Conservation (phyloP, 805 yeast genomes). For the Lipomyces oligophaga region DNA sequence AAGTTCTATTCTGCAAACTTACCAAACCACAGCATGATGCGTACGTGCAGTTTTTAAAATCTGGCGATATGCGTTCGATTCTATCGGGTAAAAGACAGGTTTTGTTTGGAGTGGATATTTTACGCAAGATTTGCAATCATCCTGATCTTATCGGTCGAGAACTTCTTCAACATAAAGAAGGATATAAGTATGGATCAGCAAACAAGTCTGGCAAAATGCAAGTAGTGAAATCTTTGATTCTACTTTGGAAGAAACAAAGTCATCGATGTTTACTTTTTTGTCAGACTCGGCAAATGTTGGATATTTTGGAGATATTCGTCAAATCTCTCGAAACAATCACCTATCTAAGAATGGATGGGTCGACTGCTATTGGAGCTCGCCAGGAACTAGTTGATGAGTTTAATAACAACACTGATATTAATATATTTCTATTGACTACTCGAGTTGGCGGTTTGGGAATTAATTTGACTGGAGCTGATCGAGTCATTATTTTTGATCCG, state of each 20-base stretch:
- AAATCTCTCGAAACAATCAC: conserved; percentile 40
- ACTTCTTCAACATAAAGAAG: conserved; percentile 34
- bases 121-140: conserved; percentile 92
- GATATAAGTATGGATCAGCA: conserved; percentile 44
- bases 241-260: conserved; percentile 70
- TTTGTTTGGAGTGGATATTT: conserved; percentile 80
- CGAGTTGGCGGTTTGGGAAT: conserved; percentile 96
- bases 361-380: conserved; percentile 72
- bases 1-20: conserved; percentile 85
- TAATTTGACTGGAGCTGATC: conserved; percentile 88
- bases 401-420: conserved; percentile 55
- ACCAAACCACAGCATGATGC: conserved; percentile 71
- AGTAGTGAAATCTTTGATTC: conserved; percentile 70
- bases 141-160: conserved; percentile 72
- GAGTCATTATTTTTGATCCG: conserved; percentile 92
- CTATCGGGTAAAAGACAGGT: conserved; percentile 74
- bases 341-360: conserved; percentile 89
- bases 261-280: conserved; percentile 83
- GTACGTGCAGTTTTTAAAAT: conserved; percentile 68
- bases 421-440: conserved; percentile 80
- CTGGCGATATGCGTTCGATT: conserved; percentile 71
- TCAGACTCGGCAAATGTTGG: conserved; percentile 91
- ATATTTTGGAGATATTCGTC: conserved; percentile 71
- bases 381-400: conserved; percentile 79
- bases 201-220: conserved; percentile 81